Conservation (phyloP, 2,329 filamentous ascomycete species). For the Nemania bipapillata region DNA sequence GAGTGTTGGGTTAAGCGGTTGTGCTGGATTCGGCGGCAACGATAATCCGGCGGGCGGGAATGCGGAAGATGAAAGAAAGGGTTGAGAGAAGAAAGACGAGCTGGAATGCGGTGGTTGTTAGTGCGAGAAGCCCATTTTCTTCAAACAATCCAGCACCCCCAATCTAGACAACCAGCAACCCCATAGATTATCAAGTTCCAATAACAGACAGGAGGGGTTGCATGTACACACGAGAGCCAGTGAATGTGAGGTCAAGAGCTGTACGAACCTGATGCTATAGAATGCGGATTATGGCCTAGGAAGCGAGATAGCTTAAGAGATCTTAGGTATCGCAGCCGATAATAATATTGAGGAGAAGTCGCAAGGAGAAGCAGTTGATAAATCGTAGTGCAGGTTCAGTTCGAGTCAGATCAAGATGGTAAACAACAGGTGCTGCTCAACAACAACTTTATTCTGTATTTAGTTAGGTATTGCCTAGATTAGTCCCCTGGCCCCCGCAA, state of each 20-base stretch:
- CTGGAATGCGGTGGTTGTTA: constrained; percentile 46
- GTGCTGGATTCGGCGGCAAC: constrained; percentile 33
- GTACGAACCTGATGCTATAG: constrained; percentile 33
- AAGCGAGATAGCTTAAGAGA: neutral
- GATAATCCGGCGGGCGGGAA: constrained; percentile 29
- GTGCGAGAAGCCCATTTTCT: constrained; percentile 34
- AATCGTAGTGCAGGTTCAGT: constrained; percentile 26
- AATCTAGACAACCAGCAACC: neutral
- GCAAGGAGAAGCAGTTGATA: constrained; percentile 21
- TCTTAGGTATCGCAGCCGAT: constrained; percentile 19
- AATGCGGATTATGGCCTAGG: constrained; percentile 14
- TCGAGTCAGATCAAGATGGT: constrained; percentile 31
- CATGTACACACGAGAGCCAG: constrained; percentile 3
- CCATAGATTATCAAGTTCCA: neutral
- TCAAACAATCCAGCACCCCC: constrained; percentile 20
- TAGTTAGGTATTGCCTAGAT: constrained; percentile 15
- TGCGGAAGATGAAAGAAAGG: constrained; percentile 36
- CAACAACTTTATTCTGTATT: constrained; percentile 13
- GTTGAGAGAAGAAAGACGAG: constrained; percentile 34
- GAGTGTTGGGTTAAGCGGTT: constrained; percentile 15
- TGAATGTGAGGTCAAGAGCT: neutral
- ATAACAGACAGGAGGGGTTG: constrained; percentile 15
- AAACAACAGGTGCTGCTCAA: constrained; percentile 44
- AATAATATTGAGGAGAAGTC: constrained; percentile 27
- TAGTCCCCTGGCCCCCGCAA: constrained; percentile 35